Evolutionary conservation across 139 green algal genomes (phyloP).

Genomic region (Tetradesmus obliquus): DNA sequence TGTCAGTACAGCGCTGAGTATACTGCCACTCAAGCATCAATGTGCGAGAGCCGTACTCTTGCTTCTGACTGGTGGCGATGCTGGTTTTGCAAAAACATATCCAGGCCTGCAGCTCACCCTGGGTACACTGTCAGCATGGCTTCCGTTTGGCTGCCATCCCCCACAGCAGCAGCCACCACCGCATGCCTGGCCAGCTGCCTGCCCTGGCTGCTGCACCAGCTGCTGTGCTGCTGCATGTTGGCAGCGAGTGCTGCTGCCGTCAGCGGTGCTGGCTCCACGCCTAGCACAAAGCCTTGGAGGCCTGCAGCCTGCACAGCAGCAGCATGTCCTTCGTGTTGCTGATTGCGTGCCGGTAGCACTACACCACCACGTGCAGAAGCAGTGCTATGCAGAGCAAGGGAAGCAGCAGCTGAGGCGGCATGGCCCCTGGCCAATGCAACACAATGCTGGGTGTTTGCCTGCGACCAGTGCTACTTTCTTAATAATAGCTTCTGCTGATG

Average conservation of each 20-base stretch:
- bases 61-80: too few species aligned
- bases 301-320: slow-evolving; percentile 21
- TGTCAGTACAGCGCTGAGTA: too few species aligned
- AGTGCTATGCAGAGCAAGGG: not conserved
- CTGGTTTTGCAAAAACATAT: too few species aligned
- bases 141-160: slow-evolving; percentile 17
- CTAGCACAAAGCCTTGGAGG: not conserved
- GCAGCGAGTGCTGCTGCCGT: slow-evolving; percentile 19
- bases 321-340: not conserved
- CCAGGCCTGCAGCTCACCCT: slow-evolving; percentile 17
- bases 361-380: not conserved
- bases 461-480: too few species aligned
- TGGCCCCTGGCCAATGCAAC: not conserved
- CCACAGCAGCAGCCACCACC: slow-evolving; percentile 41
- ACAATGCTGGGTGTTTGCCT: not conserved
- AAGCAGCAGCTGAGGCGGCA: not conserved
- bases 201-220: not conserved
- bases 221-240: slow-evolving; percentile 18
- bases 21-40: too few species aligned
- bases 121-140: slow-evolving; percentile 59
- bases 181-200: slow-evolving; percentile 27
- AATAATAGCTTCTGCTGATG: not conserved
- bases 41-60: too few species aligned
- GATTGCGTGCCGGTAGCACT: not conserved
- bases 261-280: not conserved